These are phyloP conservation scores for Chrysophaeum taylorii DNA, from an alignment of 352 stramenopile genomes.

Conservation along the genomic window DNA sequence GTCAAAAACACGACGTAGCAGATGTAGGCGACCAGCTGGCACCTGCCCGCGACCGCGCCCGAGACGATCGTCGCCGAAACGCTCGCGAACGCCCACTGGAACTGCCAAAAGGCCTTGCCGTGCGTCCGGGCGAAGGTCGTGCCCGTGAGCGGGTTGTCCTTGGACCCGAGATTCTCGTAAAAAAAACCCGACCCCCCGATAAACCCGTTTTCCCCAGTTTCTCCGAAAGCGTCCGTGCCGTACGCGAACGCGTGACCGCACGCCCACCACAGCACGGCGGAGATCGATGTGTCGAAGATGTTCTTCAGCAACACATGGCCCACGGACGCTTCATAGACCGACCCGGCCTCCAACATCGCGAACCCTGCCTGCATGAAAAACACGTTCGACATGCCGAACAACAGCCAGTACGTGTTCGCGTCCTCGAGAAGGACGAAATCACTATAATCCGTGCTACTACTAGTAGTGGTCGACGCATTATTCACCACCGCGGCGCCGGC, in stretches of 20 bases:
- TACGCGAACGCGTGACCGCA: constrained; percentile 40
- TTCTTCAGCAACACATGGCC: constrained; percentile 44
- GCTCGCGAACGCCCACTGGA: constrained; percentile 40
- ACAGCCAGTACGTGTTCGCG: constrained; percentile 29
- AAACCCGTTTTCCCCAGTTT: constrained; percentile 27
- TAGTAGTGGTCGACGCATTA: no score
- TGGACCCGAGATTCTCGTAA: no score
- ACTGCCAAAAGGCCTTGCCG: constrained; percentile 27
- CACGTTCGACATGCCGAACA: constrained; percentile 34
- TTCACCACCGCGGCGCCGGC: no score
- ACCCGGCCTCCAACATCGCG: constrained; percentile 31
- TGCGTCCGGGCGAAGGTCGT: background rate
- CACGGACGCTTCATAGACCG: constrained; percentile 31
- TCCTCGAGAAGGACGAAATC: no score
- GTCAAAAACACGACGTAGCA: constrained; percentile 19
- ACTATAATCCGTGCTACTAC: no score
- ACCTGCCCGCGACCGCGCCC: constrained; percentile 35
- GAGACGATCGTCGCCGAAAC: constrained; percentile 31
- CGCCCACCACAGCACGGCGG: constrained; percentile 33
- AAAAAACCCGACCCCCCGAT: constrained; percentile 24
- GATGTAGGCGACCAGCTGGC: constrained; percentile 33
- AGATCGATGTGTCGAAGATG: constrained; percentile 33
- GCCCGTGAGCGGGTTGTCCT: background rate
- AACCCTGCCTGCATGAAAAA: constrained; percentile 53
- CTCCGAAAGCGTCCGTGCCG: constrained; percentile 19